Evolutionary conservation across 2,329 filamentous ascomycete species (phyloP).

Genomic region (Beauveria sp.): DNA sequence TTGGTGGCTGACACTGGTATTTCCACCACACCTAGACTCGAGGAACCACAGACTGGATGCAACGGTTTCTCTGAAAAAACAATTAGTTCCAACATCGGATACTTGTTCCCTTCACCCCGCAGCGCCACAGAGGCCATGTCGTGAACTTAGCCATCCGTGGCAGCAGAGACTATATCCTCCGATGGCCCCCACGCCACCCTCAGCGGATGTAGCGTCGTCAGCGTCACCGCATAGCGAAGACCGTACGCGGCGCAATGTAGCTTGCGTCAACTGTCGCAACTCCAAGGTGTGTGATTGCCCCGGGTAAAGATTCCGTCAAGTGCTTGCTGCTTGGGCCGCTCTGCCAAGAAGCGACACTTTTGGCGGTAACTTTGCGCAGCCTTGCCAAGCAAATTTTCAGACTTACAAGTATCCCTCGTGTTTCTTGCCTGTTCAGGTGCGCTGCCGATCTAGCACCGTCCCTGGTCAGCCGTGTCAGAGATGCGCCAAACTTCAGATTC

Average conservation of each 20-base stretch:
- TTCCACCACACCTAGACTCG: not conserved
- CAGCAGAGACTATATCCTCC: slow-evolving; percentile 4
- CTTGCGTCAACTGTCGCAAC: slow-evolving; percentile 32
- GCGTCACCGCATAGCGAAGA: slow-evolving; percentile 20
- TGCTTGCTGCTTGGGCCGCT: not conserved
- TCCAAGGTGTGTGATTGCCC: slow-evolving; percentile 28
- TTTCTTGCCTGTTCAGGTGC: slow-evolving; percentile 27
- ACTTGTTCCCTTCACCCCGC: not conserved
- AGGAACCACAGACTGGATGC: not conserved
- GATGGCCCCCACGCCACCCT: slow-evolving; percentile 25
- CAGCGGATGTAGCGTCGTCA: slow-evolving; percentile 19
- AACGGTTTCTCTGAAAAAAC: not conserved
- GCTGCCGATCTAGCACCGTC: slow-evolving; percentile 33
- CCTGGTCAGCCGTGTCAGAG: slow-evolving; percentile 36
- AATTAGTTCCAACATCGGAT: no score
- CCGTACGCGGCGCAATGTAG: slow-evolving; percentile 29
- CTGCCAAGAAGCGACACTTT: not conserved
- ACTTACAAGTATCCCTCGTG: slow-evolving; percentile 8
- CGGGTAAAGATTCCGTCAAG: not conserved
- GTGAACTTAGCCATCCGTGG: slow-evolving; percentile 3
- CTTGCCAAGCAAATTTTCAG: slow-evolving; percentile 6
- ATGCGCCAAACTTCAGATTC: slow-evolving; percentile 35
- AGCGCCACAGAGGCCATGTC: slow-evolving; percentile 8
- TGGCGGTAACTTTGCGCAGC: not conserved
- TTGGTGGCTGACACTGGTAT: not conserved